Base-by-base conservation (phyloP, 192 early-diverging fungal species). In the Obelidium mucronatum region DNA sequence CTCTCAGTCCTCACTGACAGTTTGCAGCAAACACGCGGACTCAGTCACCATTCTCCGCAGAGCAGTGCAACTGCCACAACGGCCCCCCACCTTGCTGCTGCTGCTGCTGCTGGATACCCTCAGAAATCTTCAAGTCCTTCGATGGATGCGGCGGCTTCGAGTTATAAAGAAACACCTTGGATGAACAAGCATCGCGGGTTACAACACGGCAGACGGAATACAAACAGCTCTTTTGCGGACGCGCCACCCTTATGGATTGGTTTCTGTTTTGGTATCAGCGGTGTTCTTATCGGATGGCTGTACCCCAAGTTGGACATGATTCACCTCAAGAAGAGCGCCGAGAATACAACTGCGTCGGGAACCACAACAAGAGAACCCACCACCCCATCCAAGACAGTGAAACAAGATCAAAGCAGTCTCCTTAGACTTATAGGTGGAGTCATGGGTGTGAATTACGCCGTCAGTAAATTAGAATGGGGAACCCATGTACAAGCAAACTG, bases 361-460 rank as follows among this genome's bases (percentile, higher is more conserved):
- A 19, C 44, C 8, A 6, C 8, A 19, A 48, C 44, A 48, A 6
- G 19, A 15, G 33, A 82, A 73, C 70, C 83, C 77, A 67, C 80
- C 74, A 8, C 80, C 77, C 64, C 73, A 78, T 64, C 65, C 76
- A n/a, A n/a, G n/a, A n/a, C 56, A 13, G 48, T 22, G 48, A 51
- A 22, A 22, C 48, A 78, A 68, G 62, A 78, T 31, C n/a, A 67
- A 22, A 51, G 48, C 22, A 58, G 75, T 35, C n/a, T 79, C 51
- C 33, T 79, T 67, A 40, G 66, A 8, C 55, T 84, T 40, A 79
- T 82, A 31, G 71, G 85, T 61, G 84, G 84, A 8, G 24, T 87
- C 61, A 83, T 88, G 64, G 89, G 89, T 0, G 86, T 92, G 17
- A 87, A 88, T 35, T 92, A 92, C 74, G 91, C 91, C 52, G 84